Conservation (phyloP, 305 asterid species). For the Plantago lanceolata region DNA sequence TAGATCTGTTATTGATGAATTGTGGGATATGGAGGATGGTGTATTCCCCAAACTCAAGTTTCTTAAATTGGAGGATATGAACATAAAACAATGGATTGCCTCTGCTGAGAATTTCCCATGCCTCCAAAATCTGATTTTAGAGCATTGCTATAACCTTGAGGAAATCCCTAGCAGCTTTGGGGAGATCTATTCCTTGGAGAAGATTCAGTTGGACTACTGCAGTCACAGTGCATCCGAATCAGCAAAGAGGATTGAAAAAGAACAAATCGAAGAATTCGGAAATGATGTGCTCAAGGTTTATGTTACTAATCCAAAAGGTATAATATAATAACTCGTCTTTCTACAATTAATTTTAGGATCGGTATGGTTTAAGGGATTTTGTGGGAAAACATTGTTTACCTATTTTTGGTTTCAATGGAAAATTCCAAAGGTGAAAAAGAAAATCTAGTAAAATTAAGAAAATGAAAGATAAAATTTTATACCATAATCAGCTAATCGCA, state of each 20-base stretch:
- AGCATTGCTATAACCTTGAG: neutral
- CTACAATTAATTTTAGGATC: too few species aligned
- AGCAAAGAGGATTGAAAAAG: neutral
- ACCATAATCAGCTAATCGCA: too few species aligned
- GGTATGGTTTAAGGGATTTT: too few species aligned
- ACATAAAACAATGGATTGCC: neutral
- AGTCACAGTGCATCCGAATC: constrained; percentile 8
- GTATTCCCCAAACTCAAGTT: neutral
- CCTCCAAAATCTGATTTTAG: neutral
- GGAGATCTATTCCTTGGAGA: neutral
- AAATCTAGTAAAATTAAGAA: too few species aligned
- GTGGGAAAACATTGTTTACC: too few species aligned
- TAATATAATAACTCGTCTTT: too few species aligned
- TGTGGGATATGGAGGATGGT: neutral
- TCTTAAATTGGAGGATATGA: neutral
- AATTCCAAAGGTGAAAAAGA: too few species aligned
- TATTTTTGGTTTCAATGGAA: too few species aligned
- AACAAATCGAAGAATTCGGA: neutral
- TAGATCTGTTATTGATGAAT: neutral
- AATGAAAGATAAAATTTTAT: too few species aligned
- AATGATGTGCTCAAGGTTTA: neutral
- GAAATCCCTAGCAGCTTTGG: neutral
- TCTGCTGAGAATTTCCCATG: neutral
- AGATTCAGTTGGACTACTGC: neutral
- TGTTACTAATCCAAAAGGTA: too few species aligned